Conservation (phyloP, 257 asterid species). For the Nemophila menziesii region DNA sequence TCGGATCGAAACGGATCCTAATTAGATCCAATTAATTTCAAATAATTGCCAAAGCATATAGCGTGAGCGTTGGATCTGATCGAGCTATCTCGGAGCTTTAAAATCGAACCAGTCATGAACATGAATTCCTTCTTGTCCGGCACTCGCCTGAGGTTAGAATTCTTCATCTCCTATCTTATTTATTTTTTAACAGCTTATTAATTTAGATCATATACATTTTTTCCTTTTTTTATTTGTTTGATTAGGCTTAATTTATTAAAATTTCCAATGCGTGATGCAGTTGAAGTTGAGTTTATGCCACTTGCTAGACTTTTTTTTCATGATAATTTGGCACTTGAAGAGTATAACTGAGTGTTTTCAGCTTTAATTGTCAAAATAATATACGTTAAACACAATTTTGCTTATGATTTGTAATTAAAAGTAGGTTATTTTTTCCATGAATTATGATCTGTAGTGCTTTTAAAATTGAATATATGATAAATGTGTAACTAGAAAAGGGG, state of each 20-base stretch:
- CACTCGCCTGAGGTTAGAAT: constrained; percentile 65
- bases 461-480: too few species aligned
- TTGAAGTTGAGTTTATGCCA: neutral
- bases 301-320: neutral
- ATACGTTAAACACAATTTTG: too few species aligned
- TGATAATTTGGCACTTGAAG: neutral
- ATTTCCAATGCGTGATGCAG: neutral
- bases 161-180: neutral
- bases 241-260: neutral
- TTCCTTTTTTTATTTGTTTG: neutral
- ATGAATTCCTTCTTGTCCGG: constrained; percentile 90
- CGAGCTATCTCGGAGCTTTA: constrained; percentile 46
- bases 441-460: too few species aligned
- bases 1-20: neutral
- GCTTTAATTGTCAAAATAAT: too few species aligned
- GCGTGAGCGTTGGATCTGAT: constrained; percentile 39
- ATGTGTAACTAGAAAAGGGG: too few species aligned
- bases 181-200: neutral
- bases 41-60: neutral
- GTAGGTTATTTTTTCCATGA: too few species aligned
- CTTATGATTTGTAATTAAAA: too few species aligned
- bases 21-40: neutral
- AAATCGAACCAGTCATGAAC: constrained; percentile 72
- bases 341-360: neutral
- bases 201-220: neutral